These are phyloP conservation scores for Tolypocladium endophyticum DNA, from an alignment of 2,329 filamentous ascomycete species.

Conservation along the genomic window DNA sequence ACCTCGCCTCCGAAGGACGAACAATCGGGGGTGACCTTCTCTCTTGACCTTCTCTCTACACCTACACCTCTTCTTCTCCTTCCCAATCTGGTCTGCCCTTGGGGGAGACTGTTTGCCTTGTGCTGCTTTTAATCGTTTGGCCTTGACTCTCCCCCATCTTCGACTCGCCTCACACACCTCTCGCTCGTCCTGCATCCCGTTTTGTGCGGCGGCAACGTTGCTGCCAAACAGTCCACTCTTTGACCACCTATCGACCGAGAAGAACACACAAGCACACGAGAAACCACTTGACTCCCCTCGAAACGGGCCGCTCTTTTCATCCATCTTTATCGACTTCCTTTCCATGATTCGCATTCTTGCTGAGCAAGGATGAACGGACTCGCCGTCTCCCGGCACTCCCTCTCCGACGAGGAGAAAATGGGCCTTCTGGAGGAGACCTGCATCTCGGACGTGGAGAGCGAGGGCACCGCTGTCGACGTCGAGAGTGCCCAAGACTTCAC, in stretches of 20 bases:
- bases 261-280: neutral
- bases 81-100: neutral
- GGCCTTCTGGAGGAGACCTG: slow-evolving; percentile 33
- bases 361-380: slow-evolving; percentile 31
- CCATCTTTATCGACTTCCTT: neutral
- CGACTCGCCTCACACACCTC: neutral
- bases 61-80: neutral
- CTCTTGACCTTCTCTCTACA: no score
- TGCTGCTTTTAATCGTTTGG: neutral
- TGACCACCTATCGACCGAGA: neutral
- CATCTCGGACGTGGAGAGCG: slow-evolving; percentile 33
- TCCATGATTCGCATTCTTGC: slow-evolving; percentile 6
- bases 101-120: neutral
- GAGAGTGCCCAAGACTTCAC: slow-evolving; percentile 20
- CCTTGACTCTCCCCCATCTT: neutral
- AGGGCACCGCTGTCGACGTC: slow-evolving; percentile 24
- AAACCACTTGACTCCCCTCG: neutral
- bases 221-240: neutral
- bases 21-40: neutral
- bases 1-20: neutral
- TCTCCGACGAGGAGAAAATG: slow-evolving; percentile 32
- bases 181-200: neutral
- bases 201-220: neutral
- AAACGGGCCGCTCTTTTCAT: neutral
- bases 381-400: slow-evolving; percentile 20